These are phyloP conservation scores for Reutealis trisperma DNA, from an alignment of 345 rosid species.

Conservation along the genomic window DNA sequence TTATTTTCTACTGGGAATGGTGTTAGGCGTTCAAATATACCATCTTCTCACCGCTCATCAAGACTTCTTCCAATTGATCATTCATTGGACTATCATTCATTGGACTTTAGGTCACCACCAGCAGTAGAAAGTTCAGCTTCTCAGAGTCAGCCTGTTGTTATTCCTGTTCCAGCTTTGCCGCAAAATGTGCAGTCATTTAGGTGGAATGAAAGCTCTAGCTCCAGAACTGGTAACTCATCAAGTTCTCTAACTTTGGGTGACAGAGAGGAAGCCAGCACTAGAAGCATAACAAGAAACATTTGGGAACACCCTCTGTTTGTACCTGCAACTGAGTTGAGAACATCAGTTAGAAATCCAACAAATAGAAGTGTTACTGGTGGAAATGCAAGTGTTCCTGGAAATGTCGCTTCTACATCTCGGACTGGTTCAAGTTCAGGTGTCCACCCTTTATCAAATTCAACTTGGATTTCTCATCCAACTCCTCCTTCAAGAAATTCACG, in stretches of 20 bases:
- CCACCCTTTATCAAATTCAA: slow-evolving; percentile 51
- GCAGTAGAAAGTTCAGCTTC: slow-evolving; percentile 33
- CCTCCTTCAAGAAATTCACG: slow-evolving; percentile 51
- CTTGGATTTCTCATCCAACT: slow-evolving; percentile 52
- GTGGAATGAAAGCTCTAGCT: slow-evolving; percentile 54
- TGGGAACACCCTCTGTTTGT: slow-evolving; percentile 54
- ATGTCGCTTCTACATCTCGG: slow-evolving; percentile 51
- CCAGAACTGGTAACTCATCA: slow-evolving; percentile 41
- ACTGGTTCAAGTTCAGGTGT: slow-evolving; percentile 44
- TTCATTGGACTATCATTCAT: too few relatives aligned
- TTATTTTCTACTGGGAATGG: slow-evolving; percentile 50
- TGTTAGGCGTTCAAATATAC: slow-evolving; percentile 41
- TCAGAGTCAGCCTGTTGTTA: slow-evolving; percentile 40
- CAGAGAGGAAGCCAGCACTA: slow-evolving; percentile 49
- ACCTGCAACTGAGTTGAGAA: slow-evolving; percentile 52
- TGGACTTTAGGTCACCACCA: slow-evolving; percentile 43
- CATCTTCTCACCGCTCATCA: slow-evolving; percentile 46
- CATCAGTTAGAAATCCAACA: slow-evolving; percentile 38
- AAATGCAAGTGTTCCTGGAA: slow-evolving; percentile 45
- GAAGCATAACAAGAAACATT: slow-evolving; percentile 41
- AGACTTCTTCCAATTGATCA: slow-evolving; percentile 48
- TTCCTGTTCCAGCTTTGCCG: slow-evolving; percentile 52
- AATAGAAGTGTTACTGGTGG: slow-evolving; percentile 36
- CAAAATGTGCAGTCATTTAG: slow-evolving; percentile 52
- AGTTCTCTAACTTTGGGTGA: slow-evolving; percentile 41